Base-by-base conservation (phyloP, 441 rosid genomes). In the Brassica balearica region DNA sequence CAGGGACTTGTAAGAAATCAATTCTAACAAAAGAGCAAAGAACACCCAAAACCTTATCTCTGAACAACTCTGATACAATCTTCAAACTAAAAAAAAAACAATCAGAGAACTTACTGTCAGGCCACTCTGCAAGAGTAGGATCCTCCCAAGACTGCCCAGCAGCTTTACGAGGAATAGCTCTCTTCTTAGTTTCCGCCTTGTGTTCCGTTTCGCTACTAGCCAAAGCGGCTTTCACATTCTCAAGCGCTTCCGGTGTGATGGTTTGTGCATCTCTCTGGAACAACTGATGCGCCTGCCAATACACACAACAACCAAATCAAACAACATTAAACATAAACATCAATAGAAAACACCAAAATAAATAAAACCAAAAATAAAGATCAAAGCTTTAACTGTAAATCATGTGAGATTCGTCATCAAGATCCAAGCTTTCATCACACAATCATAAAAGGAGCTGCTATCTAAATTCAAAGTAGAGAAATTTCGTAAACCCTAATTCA, bases 81-180 rank as follows among this genome's bases (percentile, higher is more conserved):
- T 11, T 14, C 20, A 78, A 15, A 68, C 12, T 8, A 25, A 27
- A 65, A 61, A 23, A 63, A 60, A 20, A 71, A 19, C 23, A 76
- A 6, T 36, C 59, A 68, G 55, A 1, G 19, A 55, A 74, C 88
- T 65, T 84, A 95, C 98, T 93, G 81, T 95, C 99, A n/a, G 99
- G 99, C 98, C 98, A 95, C 5, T 93, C 98, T 1, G 98, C 77
- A 77, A 95, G 98, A 0, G 95, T 92, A 2, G 97, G 97, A 87
- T 95, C 99, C 86, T 95, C 99, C 99, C 97, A 95, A 20, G 85
- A 17, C 68, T 87, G 98, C 14, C 99, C 97, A 36, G 98, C 99
- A 73, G 97, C 99, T 88, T 89, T 95, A 56, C 97, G 96, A 74
- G 99, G 99, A 83, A 92, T 8, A 0, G 94, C 95, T 88, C 91